These are phyloP conservation scores for Flaveria floridana DNA, from an alignment of 140 eudicot genomes.

Conservation along the genomic window DNA sequence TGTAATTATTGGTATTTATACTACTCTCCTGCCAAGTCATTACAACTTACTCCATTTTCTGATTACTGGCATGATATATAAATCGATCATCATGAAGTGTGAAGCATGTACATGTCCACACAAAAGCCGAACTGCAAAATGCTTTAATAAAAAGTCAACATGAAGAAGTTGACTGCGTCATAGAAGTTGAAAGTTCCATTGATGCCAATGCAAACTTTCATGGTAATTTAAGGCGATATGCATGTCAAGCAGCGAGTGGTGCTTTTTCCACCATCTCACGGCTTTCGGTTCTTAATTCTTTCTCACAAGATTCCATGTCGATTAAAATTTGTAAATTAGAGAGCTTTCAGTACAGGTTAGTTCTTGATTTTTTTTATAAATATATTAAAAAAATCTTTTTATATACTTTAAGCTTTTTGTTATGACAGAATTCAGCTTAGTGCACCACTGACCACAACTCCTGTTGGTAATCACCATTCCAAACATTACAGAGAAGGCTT, in stretches of 20 bases:
- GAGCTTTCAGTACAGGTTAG: conserved; percentile 68
- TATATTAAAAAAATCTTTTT: not conserved
- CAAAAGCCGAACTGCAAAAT: conserved; percentile 60
- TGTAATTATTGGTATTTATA: not conserved
- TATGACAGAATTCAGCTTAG: conserved; percentile 65
- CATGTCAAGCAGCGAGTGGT: conserved; percentile 64
- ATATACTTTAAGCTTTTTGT: conserved; percentile 11
- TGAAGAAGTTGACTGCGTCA: conserved; percentile 66
- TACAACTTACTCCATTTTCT: not conserved
- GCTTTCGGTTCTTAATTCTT: conserved; percentile 43
- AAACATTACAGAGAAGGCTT: conserved; percentile 70
- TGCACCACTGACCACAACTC: conserved; percentile 78
- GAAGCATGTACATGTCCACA: conserved; percentile 73
- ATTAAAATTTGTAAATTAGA: conserved; percentile 59
- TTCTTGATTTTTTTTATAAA: conserved; percentile 10
- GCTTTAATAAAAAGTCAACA: conserved; percentile 58
- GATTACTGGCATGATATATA: conserved; percentile 19
- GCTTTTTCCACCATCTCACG: conserved; percentile 55
- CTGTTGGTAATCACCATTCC: conserved; percentile 33
- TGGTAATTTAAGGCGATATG: conserved; percentile 58
- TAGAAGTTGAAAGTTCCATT: conserved; percentile 88
- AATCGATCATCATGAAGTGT: conserved; percentile 49
- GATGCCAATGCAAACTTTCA: conserved; percentile 72
- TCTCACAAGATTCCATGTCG: conserved; percentile 21
- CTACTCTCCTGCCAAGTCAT: not conserved